A percentile compares a stretch with the other conserved stretches of the same genome.
phyloP scores from a whole-genome alignment of 2,329 filamentous ascomycete species.

The Drechslera avenae region DNA sequence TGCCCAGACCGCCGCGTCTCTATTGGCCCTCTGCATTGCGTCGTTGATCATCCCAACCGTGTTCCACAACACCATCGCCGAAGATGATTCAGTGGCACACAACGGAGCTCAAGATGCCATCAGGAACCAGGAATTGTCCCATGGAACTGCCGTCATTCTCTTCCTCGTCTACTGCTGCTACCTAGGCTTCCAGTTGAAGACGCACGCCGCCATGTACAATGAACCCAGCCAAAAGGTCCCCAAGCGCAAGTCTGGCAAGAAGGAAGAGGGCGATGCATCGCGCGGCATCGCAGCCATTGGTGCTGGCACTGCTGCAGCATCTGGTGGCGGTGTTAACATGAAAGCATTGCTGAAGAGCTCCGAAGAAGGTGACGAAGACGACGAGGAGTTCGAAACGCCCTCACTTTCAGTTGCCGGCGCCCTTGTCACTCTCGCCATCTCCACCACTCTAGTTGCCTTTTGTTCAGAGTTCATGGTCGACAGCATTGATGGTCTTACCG shows the following conservation, averaged over 20 bases:
- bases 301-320: constrained; percentile 56
- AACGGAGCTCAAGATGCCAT: constrained; percentile 28
- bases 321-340: constrained; percentile 57
- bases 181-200: constrained; percentile 89
- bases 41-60: constrained; percentile 89
- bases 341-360: constrained; percentile 52
- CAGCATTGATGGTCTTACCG: constrained; percentile 62
- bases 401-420: constrained; percentile 75
- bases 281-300: constrained; percentile 60
- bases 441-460: constrained; percentile 79
- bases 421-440: constrained; percentile 69
- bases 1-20: constrained; percentile 83
- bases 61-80: constrained; percentile 57
- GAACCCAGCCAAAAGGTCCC: constrained; percentile 78
- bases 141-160: constrained; percentile 78
- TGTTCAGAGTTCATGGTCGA: constrained; percentile 72
- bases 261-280: constrained; percentile 56
- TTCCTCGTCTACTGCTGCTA: constrained; percentile 83
- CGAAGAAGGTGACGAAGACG: constrained; percentile 49
- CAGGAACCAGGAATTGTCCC: constrained; percentile 56
- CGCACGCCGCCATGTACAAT: constrained; percentile 80
- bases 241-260: constrained; percentile 56
- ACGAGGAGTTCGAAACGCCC: constrained; percentile 74
- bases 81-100: constrained; percentile 23
- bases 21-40: constrained; percentile 78